phyloP scores from a whole-genome alignment of 495 filamentous ascomycete species.

The Neurospora pannonica region DNA sequence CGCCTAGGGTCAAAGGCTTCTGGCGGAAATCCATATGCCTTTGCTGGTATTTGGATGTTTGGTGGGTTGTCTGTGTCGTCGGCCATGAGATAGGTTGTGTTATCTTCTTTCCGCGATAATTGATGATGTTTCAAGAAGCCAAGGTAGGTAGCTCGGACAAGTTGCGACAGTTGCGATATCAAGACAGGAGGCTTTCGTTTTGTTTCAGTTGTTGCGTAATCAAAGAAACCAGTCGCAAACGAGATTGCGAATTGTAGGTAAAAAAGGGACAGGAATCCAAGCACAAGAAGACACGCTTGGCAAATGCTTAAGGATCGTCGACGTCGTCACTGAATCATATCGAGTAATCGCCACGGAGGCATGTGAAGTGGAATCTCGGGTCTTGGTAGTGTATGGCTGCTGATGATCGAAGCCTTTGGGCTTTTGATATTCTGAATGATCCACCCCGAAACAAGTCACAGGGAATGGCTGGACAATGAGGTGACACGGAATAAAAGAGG shows the following conservation, averaged over 20 bases:
- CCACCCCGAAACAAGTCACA: neutral
- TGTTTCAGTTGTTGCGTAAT: neutral
- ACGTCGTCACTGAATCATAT: neutral
- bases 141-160: neutral
- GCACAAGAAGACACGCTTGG: neutral
- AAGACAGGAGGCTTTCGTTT: neutral
- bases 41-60: slow-evolving; percentile 17
- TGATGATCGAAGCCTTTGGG: neutral
- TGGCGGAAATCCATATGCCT: slow-evolving; percentile 37
- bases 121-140: neutral
- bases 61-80: slow-evolving; percentile 3
- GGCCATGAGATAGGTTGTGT: slow-evolving; percentile 16
- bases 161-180: neutral
- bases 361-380: neutral
- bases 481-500: neutral
- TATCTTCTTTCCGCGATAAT: neutral
- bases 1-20: slow-evolving; percentile 36
- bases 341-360: neutral
- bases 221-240: neutral
- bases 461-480: neutral
- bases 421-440: neutral
- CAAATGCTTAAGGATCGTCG: neutral
- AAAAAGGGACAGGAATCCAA: neutral
- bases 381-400: neutral
- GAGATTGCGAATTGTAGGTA: neutral